Evolutionary conservation across 2,329 filamentous ascomycete genomes (phyloP).

Genomic region (Magnaporthales sp.): DNA sequence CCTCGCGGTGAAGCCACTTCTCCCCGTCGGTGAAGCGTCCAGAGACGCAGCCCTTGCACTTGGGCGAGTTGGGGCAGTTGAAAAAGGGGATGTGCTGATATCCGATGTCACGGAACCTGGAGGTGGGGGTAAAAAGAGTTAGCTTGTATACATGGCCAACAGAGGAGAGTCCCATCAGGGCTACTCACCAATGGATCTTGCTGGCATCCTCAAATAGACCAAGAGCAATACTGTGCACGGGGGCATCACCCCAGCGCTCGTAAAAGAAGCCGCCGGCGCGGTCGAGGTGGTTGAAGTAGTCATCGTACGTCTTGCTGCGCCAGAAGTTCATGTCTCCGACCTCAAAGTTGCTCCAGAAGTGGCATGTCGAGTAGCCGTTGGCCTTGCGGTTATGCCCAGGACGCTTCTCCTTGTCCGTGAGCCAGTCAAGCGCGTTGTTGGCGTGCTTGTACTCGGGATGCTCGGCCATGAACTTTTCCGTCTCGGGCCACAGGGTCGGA

Average conservation of each 20-base stretch:
- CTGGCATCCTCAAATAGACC: conserved; percentile 85
- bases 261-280: conserved; percentile 96
- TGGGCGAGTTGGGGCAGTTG: conserved; percentile 95
- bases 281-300: conserved; percentile 94
- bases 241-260: conserved; percentile 95
- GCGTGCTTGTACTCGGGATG: conserved; percentile 73
- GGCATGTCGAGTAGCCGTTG: conserved; percentile 93
- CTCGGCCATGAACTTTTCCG: conserved; percentile 77
- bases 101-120: conserved; percentile 96
- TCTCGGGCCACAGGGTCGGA: conserved; percentile 90
- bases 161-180: background rate
- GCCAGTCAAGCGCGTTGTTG: conserved; percentile 82
- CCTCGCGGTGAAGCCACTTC: conserved; percentile 75
- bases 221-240: conserved; percentile 88
- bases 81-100: conserved; percentile 98
- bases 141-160: background rate
- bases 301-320: conserved; percentile 81
- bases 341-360: conserved; percentile 99
- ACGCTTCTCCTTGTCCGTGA: conserved; percentile 68
- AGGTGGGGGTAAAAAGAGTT: background rate
- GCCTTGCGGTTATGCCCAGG: conserved; percentile 74
- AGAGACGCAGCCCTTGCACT: conserved; percentile 80
- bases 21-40: conserved; percentile 87
- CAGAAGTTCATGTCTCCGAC: conserved; percentile 91
- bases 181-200: conserved; percentile 84